These are phyloP conservation scores for Asterella californica DNA, from an alignment of 225 moss, liverwort and hornwort genomes.

Conservation along the genomic window DNA sequence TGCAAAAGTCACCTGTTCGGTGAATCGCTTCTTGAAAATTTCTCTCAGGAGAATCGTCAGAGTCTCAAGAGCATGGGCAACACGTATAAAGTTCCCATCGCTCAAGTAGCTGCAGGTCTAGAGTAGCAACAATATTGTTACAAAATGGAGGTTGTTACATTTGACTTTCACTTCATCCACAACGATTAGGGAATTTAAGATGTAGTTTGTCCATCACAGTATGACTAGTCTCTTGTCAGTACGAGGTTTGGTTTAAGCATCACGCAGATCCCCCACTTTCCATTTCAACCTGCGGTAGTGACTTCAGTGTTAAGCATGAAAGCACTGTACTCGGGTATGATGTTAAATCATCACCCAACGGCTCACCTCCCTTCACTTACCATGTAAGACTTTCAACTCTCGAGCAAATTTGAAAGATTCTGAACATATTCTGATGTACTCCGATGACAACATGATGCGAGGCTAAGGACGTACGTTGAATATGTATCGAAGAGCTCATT, in stretches of 20 bases:
- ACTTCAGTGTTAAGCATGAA: not conserved
- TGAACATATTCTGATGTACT: too few species aligned
- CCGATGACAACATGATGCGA: not conserved
- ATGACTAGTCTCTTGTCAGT: not conserved
- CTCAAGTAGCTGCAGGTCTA: constrained; percentile 59
- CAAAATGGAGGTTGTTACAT: not conserved
- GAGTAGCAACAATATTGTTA: not conserved
- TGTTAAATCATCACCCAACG: not conserved
- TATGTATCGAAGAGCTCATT: constrained; percentile 82
- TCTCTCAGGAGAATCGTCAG: constrained; percentile 73
- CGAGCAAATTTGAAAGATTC: too few species aligned
- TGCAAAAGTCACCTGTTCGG: constrained; percentile 60
- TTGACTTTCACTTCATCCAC: not conserved
- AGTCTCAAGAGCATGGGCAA: constrained; percentile 90
- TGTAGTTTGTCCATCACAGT: not conserved
- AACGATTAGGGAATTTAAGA: not conserved
- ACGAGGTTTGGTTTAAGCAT: not conserved
- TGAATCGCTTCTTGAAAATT: constrained; percentile 88
- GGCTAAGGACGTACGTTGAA: constrained; percentile 19
- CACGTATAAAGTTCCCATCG: constrained; percentile 91
- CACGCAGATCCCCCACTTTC: not conserved
- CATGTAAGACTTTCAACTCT: not conserved
- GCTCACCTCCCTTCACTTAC: not conserved
- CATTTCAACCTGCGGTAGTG: not conserved
- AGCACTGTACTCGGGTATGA: not conserved